Conservation (phyloP, 148 eudicot species). For the Hydrangea macrophylla region DNA sequence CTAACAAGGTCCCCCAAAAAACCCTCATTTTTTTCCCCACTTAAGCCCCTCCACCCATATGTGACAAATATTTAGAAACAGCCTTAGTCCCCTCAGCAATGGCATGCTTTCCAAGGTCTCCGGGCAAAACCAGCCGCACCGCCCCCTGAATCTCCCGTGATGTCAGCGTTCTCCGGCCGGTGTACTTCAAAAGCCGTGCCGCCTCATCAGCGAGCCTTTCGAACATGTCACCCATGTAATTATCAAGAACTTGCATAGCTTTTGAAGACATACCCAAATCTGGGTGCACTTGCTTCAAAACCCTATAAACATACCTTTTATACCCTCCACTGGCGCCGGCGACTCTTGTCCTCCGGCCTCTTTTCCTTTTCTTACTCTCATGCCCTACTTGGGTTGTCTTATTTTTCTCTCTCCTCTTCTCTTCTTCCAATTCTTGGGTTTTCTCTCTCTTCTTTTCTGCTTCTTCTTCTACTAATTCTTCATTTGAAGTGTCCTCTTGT, state of each 20-base stretch:
- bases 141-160: conserved; percentile 79
- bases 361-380: conserved; percentile 6
- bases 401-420: background rate
- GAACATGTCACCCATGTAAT: conserved; percentile 71
- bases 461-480: background rate
- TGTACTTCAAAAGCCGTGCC: conserved; percentile 24
- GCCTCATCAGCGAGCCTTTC: conserved; percentile 68
- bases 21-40: too few relatives aligned
- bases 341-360: conserved; percentile 10
- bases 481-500: too few relatives aligned
- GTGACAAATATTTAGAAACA: conserved; percentile 41
- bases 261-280: conserved; percentile 59
- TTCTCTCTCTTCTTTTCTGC: background rate
- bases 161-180: conserved; percentile 41
- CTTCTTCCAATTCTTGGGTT: conserved; percentile 7
- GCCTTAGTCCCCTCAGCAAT: conserved; percentile 78
- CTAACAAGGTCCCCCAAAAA: too few relatives aligned
- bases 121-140: conserved; percentile 73
- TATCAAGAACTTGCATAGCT: conserved; percentile 75
- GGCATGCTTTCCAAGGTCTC: conserved; percentile 78
- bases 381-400: conserved; percentile 9
- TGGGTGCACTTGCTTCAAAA: conserved; percentile 83
- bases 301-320: conserved; percentile 51
- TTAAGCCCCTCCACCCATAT: too few relatives aligned
- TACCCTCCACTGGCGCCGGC: conserved; percentile 47